Evolutionary conservation across 78 protist genomes (phyloP).

Genomic region (Isochrysis galbana): DNA sequence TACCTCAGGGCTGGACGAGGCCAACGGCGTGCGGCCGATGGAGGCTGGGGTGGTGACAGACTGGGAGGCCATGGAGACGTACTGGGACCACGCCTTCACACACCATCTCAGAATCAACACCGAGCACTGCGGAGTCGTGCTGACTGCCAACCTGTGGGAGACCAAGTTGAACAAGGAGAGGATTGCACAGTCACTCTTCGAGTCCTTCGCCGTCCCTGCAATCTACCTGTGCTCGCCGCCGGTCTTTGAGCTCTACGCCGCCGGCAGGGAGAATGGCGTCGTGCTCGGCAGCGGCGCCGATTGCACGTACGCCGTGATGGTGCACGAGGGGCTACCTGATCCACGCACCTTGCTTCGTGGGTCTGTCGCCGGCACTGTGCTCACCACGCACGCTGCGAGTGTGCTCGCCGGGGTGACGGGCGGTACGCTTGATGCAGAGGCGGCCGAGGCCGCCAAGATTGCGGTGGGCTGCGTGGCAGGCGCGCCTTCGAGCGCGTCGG

Average conservation of each 20-base stretch:
- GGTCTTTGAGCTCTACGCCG: constrained; percentile 13
- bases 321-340: not conserved
- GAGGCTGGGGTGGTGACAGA: not conserved
- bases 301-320: constrained; percentile 6
- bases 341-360: not conserved
- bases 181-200: not conserved
- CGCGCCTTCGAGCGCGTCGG: too few relatives aligned
- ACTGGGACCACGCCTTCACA: constrained; percentile 8
- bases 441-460: too few relatives aligned
- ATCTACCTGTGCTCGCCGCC: not conserved
- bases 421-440: too few relatives aligned
- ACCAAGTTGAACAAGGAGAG: not conserved
- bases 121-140: not conserved
- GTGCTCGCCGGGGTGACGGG: too few relatives aligned
- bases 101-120: not conserved
- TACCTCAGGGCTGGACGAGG: not conserved
- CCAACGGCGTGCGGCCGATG: not conserved
- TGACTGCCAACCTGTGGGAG: not conserved
- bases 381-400: too few relatives aligned
- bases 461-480: too few relatives aligned
- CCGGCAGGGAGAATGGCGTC: constrained; percentile 11
- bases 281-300: constrained; percentile 4
- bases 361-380: too few relatives aligned
- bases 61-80: not conserved
- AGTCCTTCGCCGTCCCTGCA: not conserved